phyloP scores from a whole-genome alignment of 495 filamentous ascomycete species.

The Pseudoneurospora amorphoporcata region DNA sequence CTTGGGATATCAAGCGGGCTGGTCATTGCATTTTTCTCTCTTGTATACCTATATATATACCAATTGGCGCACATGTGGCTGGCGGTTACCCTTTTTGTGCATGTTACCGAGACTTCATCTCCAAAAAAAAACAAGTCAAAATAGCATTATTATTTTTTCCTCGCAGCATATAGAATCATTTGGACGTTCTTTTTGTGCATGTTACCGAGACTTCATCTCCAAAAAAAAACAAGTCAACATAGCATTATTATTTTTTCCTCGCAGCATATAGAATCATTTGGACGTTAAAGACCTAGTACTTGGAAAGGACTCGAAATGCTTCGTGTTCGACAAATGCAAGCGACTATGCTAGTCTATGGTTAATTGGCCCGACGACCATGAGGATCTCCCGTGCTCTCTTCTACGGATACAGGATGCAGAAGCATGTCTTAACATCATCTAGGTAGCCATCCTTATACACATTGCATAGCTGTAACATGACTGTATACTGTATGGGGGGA shows the following conservation, averaged over 20 bases:
- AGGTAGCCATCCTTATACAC: neutral
- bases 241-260: neutral
- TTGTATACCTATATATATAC: neutral
- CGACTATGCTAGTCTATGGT: neutral
- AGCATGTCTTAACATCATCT: neutral
- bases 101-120: neutral
- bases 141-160: neutral
- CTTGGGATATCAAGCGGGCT: neutral
- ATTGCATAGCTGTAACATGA: neutral
- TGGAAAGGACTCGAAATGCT: neutral
- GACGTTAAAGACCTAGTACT: neutral
- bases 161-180: neutral
- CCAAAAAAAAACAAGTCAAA: neutral
- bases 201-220: neutral
- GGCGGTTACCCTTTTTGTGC: neutral
- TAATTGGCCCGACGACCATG: neutral
- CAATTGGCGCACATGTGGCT: neutral
- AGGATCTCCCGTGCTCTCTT: neutral
- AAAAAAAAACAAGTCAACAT: neutral
- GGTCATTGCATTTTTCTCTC: neutral
- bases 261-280: neutral
- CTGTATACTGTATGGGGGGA: neutral
- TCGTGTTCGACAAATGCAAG: neutral
- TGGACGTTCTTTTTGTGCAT: neutral
- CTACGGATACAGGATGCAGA: neutral